Evolutionary conservation across 2,329 filamentous ascomycete genomes (phyloP).

Genomic region (Coniochaeta sp.): DNA sequence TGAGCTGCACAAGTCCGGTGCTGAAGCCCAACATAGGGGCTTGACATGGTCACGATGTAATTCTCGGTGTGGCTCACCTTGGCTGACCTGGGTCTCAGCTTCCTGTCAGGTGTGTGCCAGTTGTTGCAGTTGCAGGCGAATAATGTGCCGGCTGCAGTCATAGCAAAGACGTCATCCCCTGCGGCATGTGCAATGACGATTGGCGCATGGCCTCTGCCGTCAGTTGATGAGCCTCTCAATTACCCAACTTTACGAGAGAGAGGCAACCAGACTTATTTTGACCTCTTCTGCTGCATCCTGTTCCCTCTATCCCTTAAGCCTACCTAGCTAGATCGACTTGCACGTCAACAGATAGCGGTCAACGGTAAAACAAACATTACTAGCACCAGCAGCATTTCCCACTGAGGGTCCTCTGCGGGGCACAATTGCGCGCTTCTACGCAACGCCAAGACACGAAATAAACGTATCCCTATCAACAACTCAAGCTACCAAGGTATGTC

Average conservation of each 20-base stretch:
- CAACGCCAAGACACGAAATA: conserved; percentile 1
- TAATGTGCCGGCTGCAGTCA: background rate
- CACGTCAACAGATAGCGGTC: too few relatives aligned
- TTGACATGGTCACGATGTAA: background rate
- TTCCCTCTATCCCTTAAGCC: too few relatives aligned
- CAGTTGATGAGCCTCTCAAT: background rate
- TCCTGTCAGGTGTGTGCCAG: conserved; percentile 4
- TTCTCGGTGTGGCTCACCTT: background rate
- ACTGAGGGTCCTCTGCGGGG: background rate
- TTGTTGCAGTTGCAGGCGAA: too few relatives aligned
- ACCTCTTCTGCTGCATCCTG: too few relatives aligned
- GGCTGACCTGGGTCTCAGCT: background rate
- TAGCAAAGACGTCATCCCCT: conserved; percentile 4
- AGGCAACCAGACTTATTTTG: too few relatives aligned
- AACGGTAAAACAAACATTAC: too few relatives aligned
- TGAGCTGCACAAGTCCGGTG: conserved; percentile 10
- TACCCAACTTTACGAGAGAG: too few relatives aligned
- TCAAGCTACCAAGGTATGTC: background rate
- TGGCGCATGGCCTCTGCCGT: background rate
- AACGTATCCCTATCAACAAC: background rate
- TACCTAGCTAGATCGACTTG: too few relatives aligned
- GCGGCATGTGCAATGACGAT: conserved; percentile 7
- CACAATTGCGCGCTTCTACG: background rate
- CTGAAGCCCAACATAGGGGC: background rate
- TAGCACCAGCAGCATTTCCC: too few relatives aligned